Conservation (phyloP, 768 basidiomycete genomes). For the Coprinellus micaceus region DNA sequence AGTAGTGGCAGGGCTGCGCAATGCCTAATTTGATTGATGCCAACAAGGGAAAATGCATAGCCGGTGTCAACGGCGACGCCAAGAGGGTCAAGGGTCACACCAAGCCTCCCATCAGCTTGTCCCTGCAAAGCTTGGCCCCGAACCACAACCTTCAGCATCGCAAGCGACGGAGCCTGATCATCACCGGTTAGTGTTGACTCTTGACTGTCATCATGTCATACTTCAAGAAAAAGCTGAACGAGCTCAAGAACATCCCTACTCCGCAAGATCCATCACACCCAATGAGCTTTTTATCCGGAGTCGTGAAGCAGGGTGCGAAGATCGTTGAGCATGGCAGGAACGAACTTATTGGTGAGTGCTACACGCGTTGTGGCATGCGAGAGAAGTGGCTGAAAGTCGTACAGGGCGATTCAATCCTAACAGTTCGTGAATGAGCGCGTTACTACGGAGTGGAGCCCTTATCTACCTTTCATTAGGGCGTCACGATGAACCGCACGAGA, state of each 20-base stretch:
- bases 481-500: constrained; percentile 76
- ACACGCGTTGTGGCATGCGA: background rate
- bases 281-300: constrained; percentile 29
- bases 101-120: background rate
- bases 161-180: too few species aligned
- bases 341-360: constrained; percentile 38
- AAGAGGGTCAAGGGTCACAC: background rate
- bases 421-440: constrained; percentile 28
- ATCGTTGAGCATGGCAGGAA: constrained; percentile 38
- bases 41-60: too few species aligned
- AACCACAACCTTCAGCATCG: too few species aligned
- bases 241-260: constrained; percentile 13
- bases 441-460: background rate
- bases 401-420: constrained; percentile 45
- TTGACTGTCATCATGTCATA: constrained; percentile 33
- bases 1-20: too few species aligned
- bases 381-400: background rate
- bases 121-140: too few species aligned
- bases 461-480: constrained; percentile 37
- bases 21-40: too few species aligned
- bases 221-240: constrained; percentile 32
- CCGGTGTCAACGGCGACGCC: too few species aligned
- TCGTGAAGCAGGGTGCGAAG: constrained; percentile 27
- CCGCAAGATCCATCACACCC: constrained; percentile 17
- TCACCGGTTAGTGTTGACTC: constrained; percentile 6